Conservation (phyloP, 1,139 yeast genomes). For the Pneumocystis canis region DNA sequence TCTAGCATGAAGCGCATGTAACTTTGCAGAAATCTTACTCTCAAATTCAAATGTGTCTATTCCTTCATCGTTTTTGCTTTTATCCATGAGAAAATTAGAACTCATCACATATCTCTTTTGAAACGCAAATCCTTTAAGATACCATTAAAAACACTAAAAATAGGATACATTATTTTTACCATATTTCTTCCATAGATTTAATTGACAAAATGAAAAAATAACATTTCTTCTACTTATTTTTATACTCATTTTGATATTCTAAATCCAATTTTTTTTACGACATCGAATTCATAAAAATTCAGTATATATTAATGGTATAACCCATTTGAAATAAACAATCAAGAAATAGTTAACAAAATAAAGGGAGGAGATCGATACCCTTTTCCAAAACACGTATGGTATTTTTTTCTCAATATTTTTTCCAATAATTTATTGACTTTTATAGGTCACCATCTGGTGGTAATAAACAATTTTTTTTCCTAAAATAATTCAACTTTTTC, state of each 20-base stretch:
- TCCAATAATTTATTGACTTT: neutral
- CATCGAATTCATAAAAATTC: constrained; percentile 16
- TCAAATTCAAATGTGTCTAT: constrained; percentile 25
- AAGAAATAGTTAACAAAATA: neutral
- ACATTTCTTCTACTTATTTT: neutral
- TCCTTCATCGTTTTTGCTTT: neutral
- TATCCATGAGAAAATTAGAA: constrained; percentile 9
- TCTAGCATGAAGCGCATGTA: constrained; percentile 68
- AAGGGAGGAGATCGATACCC: constrained; percentile 4
- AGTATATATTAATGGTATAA: constrained; percentile 14
- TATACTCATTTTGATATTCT: neutral
- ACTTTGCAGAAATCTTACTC: constrained; percentile 32
- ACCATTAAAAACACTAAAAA: neutral
- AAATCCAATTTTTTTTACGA: constrained; percentile 4
- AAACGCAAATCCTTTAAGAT: neutral
- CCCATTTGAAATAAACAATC: neutral
- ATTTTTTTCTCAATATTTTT: neutral
- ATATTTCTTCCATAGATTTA: neutral
- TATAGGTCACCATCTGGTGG: neutral
- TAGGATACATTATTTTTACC: neutral
- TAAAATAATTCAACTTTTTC: neutral
- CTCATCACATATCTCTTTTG: constrained; percentile 13
- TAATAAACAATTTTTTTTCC: neutral
- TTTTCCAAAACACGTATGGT: constrained; percentile 17
- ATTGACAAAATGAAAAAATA: constrained; percentile 1